Base-by-base conservation (phyloP, 2,329 filamentous ascomycete species). In the Colletotrichum theobromicola region DNA sequence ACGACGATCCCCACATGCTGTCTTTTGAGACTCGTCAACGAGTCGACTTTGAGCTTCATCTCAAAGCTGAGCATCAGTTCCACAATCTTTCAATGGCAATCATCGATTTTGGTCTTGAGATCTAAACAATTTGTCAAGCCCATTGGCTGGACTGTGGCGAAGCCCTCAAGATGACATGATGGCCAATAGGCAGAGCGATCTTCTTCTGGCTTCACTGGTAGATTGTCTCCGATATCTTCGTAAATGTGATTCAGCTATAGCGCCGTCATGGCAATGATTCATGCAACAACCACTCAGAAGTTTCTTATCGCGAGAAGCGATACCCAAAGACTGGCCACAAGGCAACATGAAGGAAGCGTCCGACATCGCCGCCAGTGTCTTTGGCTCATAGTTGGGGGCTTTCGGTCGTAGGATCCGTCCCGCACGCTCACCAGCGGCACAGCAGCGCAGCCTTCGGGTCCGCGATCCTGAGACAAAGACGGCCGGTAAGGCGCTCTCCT, bases 401-500 rank as follows among this genome's bases (percentile, higher is more conserved):
- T 21, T 21, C 57, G 57, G 57, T 32, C 30, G 57, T 0, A 60
- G 28, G 8, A 42, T 18, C 57, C 9, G 21, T 26, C 28, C 24
- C 34, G 32, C 21, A 26, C 28, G 37, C 18, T 37, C 70, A 62
- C 70, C 37, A 37, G 70, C 28, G 35, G 66, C 58, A 37, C 58
- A 61, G 60, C 18, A 61, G 15, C 5, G 16, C 6, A 10, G 18
- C 34, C 35, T 60, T 61, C 67, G 55, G 53, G 18, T 46, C 67
- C 71, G 35, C 60, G 4, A 16, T 15, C 3, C 21, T 21, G 55
- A 34, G n/a, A 32, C 5, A n/a, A 42, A 61, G 55, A 0, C 55
- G 34, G 34, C 35, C 66, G 66, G 18, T 24, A 28, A 60, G 53
- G 55, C 34, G 15, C 3, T 24, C 21, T 61, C 2, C 34, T 42